Percentiles rank a stretch among this genome's conserved stretches.
Conservation (phyloP, 1,284 basidiomycete species). For the Sporisorium iseilematis-ciliati region DNA sequence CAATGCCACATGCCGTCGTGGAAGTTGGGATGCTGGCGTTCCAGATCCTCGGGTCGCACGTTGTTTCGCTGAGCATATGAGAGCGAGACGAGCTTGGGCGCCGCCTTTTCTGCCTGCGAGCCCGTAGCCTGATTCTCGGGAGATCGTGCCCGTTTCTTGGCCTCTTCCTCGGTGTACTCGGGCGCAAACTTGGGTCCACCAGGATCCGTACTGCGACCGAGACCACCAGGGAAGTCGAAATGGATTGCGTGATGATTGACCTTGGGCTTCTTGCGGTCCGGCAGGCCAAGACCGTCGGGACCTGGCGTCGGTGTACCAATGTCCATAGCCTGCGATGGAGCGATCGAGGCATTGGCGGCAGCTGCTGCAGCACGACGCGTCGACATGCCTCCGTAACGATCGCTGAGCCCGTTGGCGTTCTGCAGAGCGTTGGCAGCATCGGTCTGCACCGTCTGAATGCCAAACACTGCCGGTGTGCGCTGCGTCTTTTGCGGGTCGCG, state of each 20-base stretch:
- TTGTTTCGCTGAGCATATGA: conserved; percentile 51
- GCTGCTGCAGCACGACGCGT: conserved; percentile 62
- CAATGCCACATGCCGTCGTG: conserved; percentile 68
- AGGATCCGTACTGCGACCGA: conserved; percentile 56
- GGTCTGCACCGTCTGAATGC: conserved; percentile 60
- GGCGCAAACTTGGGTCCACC: conserved; percentile 55
- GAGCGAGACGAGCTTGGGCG: conserved; percentile 50
- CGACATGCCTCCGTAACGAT: conserved; percentile 47
- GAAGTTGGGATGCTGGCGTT: conserved; percentile 65
- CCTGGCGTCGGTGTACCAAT: conserved; percentile 57
- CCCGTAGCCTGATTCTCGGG: conserved; percentile 52
- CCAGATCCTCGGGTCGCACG: conserved; percentile 64
- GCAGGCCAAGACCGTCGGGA: conserved; percentile 41
- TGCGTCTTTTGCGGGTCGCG: conserved; percentile 92
- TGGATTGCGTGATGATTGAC: conserved; percentile 61
- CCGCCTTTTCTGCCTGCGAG: conserved; percentile 35
- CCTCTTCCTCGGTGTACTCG: conserved; percentile 49
- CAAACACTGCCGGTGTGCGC: conserved; percentile 72
- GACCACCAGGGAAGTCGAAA: conserved; percentile 65
- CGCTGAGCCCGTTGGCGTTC: conserved; percentile 35
- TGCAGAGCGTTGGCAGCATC: conserved; percentile 33
- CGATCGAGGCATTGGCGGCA: conserved; percentile 61
- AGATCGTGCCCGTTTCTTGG: conserved; percentile 47
- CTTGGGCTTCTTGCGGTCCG: conserved; percentile 52
- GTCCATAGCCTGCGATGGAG: conserved; percentile 49